Conservation (phyloP, 208 protist species). For the Leptomonas pyrrhocoris region DNA sequence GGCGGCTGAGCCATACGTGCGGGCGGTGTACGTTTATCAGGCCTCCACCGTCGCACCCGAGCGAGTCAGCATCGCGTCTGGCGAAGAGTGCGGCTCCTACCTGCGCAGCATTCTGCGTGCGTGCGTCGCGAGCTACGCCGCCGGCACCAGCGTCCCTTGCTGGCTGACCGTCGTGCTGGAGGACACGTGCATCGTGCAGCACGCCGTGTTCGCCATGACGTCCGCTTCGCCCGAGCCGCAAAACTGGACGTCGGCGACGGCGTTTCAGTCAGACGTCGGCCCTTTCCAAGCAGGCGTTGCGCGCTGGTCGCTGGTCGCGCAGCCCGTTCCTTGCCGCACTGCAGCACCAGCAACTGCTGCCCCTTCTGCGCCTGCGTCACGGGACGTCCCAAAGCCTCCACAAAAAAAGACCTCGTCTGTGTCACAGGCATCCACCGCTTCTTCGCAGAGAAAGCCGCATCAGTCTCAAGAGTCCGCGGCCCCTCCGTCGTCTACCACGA, state of each 20-base stretch:
- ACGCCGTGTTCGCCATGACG: conserved; percentile 40
- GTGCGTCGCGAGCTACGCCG: conserved; percentile 6
- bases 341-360: neutral
- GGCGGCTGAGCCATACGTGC: conserved; percentile 32
- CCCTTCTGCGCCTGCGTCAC: neutral
- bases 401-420: neutral
- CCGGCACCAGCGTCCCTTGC: conserved; percentile 29
- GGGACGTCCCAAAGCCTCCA: neutral
- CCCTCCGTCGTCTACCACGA: neutral
- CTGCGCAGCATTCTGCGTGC: conserved; percentile 27
- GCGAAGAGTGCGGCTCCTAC: conserved; percentile 35
- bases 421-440: neutral
- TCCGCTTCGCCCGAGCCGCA: conserved; percentile 2
- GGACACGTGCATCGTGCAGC: conserved; percentile 47
- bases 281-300: conserved; percentile 6
- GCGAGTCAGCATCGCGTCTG: conserved; percentile 30
- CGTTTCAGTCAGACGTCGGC: neutral
- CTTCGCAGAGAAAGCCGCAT: neutral
- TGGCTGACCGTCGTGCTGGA: conserved; percentile 51
- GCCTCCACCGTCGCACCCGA: conserved; percentile 19
- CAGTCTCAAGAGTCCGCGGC: neutral
- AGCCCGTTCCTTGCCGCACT: neutral
- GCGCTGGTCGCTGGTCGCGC: conserved; percentile 9
- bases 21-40: conserved; percentile 33
- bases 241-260: conserved; percentile 5